These are phyloP conservation scores for Chlamydomonas incerta DNA, from an alignment of 139 green algal species.

Conservation along the genomic window DNA sequence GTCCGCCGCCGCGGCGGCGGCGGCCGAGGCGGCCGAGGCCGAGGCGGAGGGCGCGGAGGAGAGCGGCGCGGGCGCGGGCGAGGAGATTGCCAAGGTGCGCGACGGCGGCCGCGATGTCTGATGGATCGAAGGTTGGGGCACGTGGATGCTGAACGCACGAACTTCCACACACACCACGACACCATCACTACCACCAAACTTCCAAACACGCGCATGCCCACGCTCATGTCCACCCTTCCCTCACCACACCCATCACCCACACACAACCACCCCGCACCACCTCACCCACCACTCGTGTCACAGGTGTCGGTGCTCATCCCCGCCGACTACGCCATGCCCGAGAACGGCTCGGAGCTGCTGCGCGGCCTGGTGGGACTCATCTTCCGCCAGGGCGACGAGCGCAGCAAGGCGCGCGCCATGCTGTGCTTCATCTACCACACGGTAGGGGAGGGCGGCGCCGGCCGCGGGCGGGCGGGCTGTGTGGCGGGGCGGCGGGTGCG, in stretches of 20 bases:
- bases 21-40: background rate
- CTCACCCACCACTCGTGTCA: background rate
- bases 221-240: too few relatives aligned
- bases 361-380: conserved; percentile 77
- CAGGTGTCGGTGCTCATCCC: conserved; percentile 62
- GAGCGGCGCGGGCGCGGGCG: background rate
- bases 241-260: too few relatives aligned
- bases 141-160: too few relatives aligned
- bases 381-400: conserved; percentile 95
- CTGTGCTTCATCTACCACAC: conserved; percentile 96
- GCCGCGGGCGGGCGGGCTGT: background rate
- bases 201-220: too few relatives aligned
- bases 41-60: conserved; percentile 30
- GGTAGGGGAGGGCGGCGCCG: background rate
- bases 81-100: conserved; percentile 12
- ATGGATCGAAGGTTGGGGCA: too few relatives aligned
- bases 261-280: too few relatives aligned
- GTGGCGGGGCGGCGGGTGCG: background rate
- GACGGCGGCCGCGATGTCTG: too few relatives aligned
- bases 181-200: too few relatives aligned
- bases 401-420: conserved; percentile 96
- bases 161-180: too few relatives aligned
- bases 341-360: conserved; percentile 71
- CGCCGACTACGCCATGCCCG: conserved; percentile 79
- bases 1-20: background rate